Conservation (phyloP, 352 stramenopile genomes). For the Phytophthora cactorum region DNA sequence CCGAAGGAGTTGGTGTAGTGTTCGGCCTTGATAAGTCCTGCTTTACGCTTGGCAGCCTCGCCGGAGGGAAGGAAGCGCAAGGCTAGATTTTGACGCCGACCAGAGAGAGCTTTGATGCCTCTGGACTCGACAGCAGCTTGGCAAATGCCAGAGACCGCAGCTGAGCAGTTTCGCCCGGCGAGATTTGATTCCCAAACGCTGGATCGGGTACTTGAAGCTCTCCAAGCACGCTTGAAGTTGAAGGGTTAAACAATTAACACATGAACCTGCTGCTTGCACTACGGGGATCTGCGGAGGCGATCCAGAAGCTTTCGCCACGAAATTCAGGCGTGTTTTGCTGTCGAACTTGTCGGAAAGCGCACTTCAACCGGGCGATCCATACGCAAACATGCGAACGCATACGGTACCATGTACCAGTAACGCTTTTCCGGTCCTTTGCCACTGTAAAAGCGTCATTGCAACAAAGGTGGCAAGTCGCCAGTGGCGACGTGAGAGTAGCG, state of each 20-base stretch:
- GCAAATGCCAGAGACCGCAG: not conserved
- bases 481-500: not conserved
- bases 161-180: not conserved
- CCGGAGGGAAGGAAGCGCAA: too few species aligned
- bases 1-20: too few species aligned
- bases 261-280: conserved; percentile 8
- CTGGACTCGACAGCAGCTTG: not conserved
- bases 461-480: not conserved
- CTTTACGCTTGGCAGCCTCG: too few species aligned
- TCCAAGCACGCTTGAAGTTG: conserved; percentile 1
- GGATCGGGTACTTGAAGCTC: conserved; percentile 1
- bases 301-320: not conserved
- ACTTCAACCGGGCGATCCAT: conserved; percentile 23
- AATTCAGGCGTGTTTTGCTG: conserved; percentile 6
- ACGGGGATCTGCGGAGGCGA: conserved; percentile 6
- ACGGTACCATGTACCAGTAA: too few species aligned
- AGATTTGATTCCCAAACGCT: conserved; percentile 9
- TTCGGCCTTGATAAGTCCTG: too few species aligned
- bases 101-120: too few species aligned
- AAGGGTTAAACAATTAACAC: conserved; percentile 2
- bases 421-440: conserved; percentile 20
- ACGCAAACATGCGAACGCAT: conserved; percentile 5
- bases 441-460: conserved; percentile 9
- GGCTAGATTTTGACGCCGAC: too few species aligned
- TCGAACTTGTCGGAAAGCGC: not conserved